phyloP scores from a whole-genome alignment of 225 moss, liverwort and hornwort species.

The Climacium dendroides region DNA sequence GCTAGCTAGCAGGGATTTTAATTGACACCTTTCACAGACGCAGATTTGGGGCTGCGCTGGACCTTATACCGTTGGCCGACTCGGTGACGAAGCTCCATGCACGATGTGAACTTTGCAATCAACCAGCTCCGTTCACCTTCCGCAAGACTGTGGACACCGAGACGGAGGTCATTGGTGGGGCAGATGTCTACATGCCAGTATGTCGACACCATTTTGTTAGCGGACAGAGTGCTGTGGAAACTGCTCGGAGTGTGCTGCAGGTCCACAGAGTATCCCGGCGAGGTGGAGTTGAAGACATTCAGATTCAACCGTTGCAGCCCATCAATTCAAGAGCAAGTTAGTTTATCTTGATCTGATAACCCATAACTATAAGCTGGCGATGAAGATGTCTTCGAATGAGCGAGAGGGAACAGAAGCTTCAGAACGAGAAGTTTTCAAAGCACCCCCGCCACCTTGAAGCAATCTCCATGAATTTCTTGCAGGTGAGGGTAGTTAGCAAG shows the following conservation, averaged over 20 bases:
- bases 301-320: neutral
- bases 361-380: neutral
- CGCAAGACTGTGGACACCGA: constrained; percentile 64
- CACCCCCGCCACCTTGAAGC: neutral
- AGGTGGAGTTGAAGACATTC: neutral
- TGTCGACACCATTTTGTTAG: constrained; percentile 83
- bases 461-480: neutral
- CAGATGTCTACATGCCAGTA: constrained; percentile 93
- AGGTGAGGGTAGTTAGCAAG: neutral
- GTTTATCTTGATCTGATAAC: neutral
- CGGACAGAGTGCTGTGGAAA: constrained; percentile 59
- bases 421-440: neutral
- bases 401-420: neutral
- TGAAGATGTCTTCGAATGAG: neutral
- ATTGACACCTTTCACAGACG: constrained; percentile 29
- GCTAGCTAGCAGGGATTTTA: neutral
- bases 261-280: constrained; percentile 17
- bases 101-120: constrained; percentile 78
- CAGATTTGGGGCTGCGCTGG: constrained; percentile 63
- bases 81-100: constrained; percentile 83
- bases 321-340: neutral
- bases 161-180: constrained; percentile 76
- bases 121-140: constrained; percentile 74
- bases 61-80: constrained; percentile 76
- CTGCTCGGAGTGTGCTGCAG: constrained; percentile 55